Percentiles rank a stretch among this genome's conserved stretches.
Conservation (phyloP, 192 early-diverging fungal genomes). For the Mortierella claussenii region DNA sequence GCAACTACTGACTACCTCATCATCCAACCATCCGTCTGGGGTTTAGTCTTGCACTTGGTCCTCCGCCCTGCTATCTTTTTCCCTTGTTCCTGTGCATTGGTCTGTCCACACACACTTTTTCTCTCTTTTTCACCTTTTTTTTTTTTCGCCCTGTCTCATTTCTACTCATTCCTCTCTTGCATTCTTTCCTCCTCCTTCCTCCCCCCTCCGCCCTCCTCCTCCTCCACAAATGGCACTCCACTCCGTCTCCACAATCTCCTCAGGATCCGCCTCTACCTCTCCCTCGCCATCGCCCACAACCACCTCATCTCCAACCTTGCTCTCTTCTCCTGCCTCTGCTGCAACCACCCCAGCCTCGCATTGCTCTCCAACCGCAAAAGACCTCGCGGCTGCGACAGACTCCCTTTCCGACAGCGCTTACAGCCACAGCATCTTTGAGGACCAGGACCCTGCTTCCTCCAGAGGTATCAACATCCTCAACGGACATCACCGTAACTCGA, state of each 20-base stretch:
- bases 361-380: conserved; percentile 52
- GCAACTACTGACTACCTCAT: no score
- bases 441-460: conserved; percentile 22
- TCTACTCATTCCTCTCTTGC: not conserved
- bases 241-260: conserved; percentile 56
- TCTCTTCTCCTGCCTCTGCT: conserved; percentile 49
- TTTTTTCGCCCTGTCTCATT: not conserved
- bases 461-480: conserved; percentile 50
- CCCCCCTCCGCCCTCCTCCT: conserved; percentile 3
- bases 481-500: conserved; percentile 1
- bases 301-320: conserved; percentile 40
- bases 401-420: not conserved
- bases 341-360: conserved; percentile 32
- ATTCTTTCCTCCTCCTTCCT: not conserved
- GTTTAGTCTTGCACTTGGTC: no score
- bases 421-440: conserved; percentile 37
- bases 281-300: conserved; percentile 52
- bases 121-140: not conserved
- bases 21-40: no score
- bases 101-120: no score
- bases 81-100: no score
- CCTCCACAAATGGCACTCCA: conserved; percentile 46
- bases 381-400: conserved; percentile 1
- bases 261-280: conserved; percentile 50
- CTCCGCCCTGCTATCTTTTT: no score